Evolutionary conservation across 2,329 filamentous ascomycete species (phyloP).

Genomic region (Fusarium sp.): DNA sequence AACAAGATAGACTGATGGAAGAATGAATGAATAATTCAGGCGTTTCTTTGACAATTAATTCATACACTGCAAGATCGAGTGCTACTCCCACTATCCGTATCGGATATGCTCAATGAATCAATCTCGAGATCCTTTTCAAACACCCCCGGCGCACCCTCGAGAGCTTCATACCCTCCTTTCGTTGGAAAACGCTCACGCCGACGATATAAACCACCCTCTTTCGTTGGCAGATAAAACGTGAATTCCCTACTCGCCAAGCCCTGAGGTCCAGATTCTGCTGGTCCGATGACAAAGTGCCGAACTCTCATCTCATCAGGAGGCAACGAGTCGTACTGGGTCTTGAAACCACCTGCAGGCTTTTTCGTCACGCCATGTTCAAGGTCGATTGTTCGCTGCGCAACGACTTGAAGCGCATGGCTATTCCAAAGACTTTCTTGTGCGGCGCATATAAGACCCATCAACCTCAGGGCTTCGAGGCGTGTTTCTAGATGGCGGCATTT

Average conservation of each 20-base stretch:
- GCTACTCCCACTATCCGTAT: not conserved
- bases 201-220: not conserved
- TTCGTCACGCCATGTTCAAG: conserved; percentile 12
- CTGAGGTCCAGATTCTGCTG: not conserved
- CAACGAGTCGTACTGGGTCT: not conserved
- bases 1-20: conserved; percentile 4
- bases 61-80: not conserved
- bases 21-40: conserved; percentile 1
- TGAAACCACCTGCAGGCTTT: not conserved
- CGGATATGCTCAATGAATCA: not conserved
- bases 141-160: not conserved
- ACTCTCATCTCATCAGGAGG: conserved; percentile 12
- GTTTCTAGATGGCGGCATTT: conserved; percentile 22
- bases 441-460: conserved; percentile 17
- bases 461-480: not conserved
- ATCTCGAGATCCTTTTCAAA: conserved; percentile 5
- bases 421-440: conserved; percentile 27
- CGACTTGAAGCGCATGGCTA: conserved; percentile 4
- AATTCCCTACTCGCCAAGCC: not conserved
- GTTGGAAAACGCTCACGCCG: conserved; percentile 7
- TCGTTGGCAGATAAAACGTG: conserved; percentile 3
- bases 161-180: not conserved
- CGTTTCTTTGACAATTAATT: conserved; percentile 1
- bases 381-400: conserved; percentile 17
- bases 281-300: conserved; percentile 14